Evolutionary conservation across 768 basidiomycete species (phyloP), one percentile per base, ranked within the genome.

Genomic region (Amanita polypyramis): DNA sequence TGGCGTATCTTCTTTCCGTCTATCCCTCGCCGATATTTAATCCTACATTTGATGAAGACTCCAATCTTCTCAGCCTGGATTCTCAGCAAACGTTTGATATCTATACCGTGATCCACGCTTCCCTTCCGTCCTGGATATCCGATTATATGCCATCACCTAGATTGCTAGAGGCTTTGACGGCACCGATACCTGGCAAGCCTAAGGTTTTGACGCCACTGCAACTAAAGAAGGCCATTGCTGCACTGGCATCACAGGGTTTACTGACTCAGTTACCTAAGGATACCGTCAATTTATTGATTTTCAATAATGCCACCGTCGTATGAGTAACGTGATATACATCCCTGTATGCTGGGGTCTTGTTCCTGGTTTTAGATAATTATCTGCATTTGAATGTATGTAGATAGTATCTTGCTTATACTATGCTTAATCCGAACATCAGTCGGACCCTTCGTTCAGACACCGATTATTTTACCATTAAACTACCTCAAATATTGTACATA

Each of bases 1-100:
- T 90, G 44, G 94, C 94, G 10, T 98, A 98, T 75, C 75, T 92
- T 53, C 77, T 98, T 50, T 92, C 90, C 20, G 75, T 95, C 58
- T 86, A 93, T 68, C 86, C 85, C 3, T 80, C 80, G 0, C 54
- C 64, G 42, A 63, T 70, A 1, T 89, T 88, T 62, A 60, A 79
- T 62, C 82, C 84, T 14, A 46, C 54, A 4, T 56, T 79, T 51
- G 58, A 64, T 47, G 51, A 62, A 17, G 63, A 69, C 40, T 60
- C 67, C 48, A 54, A 68, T 38, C 62, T 73, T 15, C 45, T 68
- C 46, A 57, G 58, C n/a, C 57, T 64, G 39, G 55, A 61, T 23
- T 54, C 66, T 36, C 62, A 71, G 58, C 50, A 47, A 59, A 65
- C 59, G 52, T 53, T 17, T 40, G 67, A 72, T 37, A 50, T 79